Conservation (phyloP, 495 filamentous ascomycete species). For the Massariosphaeria phaeospora region DNA sequence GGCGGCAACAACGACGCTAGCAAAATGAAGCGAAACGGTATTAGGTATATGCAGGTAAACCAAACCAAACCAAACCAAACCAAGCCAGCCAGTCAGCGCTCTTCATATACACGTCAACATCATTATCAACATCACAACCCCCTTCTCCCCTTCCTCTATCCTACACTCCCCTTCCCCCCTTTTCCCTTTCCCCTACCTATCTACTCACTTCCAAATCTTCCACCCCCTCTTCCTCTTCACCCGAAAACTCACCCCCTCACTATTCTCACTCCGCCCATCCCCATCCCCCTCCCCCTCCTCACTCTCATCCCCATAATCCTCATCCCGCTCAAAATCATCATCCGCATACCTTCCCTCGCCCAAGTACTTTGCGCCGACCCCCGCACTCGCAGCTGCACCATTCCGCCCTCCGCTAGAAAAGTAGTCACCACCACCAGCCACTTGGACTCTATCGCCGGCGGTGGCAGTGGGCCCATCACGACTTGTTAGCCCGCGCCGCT, state of each 20-base stretch:
- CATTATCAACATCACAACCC: too few relatives aligned
- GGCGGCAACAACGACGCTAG: too few relatives aligned
- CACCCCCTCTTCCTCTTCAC: conserved; percentile 23
- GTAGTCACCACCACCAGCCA: conserved; percentile 1
- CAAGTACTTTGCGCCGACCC: conserved; percentile 26
- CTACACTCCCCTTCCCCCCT: too few relatives aligned
- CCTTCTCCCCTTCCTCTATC: too few relatives aligned
- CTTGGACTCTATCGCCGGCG: too few relatives aligned
- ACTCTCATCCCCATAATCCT: conserved; percentile 5
- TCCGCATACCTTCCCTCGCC: conserved; percentile 27
- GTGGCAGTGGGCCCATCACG: too few relatives aligned
- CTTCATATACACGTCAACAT: too few relatives aligned
- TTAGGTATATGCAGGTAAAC: too few relatives aligned
- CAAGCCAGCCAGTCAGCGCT: too few relatives aligned
- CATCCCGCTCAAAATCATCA: conserved; percentile 14
- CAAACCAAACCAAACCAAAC: too few relatives aligned
- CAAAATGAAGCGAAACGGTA: too few relatives aligned
- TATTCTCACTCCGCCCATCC: conserved; percentile 5
- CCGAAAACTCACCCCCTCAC: conserved; percentile 16
- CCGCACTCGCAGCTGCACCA: conserved; percentile 2
- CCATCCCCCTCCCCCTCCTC: not conserved
- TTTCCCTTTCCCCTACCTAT: not conserved
- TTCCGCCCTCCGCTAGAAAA: not conserved
- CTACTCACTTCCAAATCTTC: conserved; percentile 31
- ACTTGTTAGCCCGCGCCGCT: not conserved